Base-by-base conservation (phyloP, 1,139 yeast species). In the Diutina rugosa region DNA sequence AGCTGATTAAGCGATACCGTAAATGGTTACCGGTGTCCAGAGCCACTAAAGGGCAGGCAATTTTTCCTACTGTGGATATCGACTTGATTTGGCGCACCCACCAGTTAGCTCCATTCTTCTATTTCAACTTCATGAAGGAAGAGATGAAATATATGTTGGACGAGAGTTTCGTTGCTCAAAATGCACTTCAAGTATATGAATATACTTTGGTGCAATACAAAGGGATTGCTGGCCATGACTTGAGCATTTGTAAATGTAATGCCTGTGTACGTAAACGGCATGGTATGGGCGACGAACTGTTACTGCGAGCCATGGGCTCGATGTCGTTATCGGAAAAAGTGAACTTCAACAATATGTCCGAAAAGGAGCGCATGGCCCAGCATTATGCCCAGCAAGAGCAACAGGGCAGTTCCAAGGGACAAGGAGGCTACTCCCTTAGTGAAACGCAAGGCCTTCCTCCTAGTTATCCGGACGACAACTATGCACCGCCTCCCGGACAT, bases 11-110 rank as follows among this genome's bases (percentile, higher is more conserved):
- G 6, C 53, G 53, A 12, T 49, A 49, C 16, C 28, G n/a, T 6
- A 12, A 32, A 7, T 49, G 41, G 44, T 12, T 49, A 8, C 8
- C 41, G 4, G 32, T 32, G 16, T 7, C 35, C 35, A 49, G 32
- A 16, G 16, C 32, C n/a, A 8, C 7, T 6, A 30, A 30, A 4
- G 53, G 53, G 9, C 41, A 49, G 29, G 41, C 45, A 28, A 7
- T 49, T 12, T 49, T 49, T 10, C 53, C 53, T 12, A 49, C 53
- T 4, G 53, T 49, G 18, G 53, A 49, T 12, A 32, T 49, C 8
- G 53, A 49, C 18, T 49, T 49, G 53, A 38, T 49, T 9, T 49
- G 53, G 53, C 53, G 53, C 26, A 49, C 53, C 44, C 53, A 49
- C 18, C 53, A 49, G 16, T 49, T 49, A 38, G 53, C 53, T 9